A percentile compares a stretch with the other conserved stretches of the same genome.
phyloP scores from a whole-genome alignment of 257 asterid species.

The Schizonepeta tenuifolia region DNA sequence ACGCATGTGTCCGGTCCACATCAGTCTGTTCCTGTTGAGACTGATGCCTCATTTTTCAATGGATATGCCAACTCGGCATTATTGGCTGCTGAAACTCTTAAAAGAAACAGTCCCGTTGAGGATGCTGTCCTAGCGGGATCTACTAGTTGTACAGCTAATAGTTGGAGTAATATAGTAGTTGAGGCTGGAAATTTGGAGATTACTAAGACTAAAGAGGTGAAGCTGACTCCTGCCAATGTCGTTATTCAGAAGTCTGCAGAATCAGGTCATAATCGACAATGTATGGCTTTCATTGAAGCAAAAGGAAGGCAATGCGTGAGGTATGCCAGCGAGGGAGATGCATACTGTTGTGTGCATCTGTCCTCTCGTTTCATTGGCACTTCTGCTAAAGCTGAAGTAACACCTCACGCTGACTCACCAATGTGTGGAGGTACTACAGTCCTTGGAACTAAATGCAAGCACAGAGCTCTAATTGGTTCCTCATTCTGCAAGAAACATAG shows the following conservation, averaged over 20 bases:
- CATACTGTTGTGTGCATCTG: conserved; percentile 94
- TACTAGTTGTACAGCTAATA: conserved; percentile 47
- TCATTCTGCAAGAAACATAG: conserved; percentile 97
- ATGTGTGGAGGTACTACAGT: conserved; percentile 99
- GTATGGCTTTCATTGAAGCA: conserved; percentile 84
- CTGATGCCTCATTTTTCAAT: conserved; percentile 50
- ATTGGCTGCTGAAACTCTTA: conserved; percentile 52
- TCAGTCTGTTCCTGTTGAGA: conserved; percentile 55
- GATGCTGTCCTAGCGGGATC: conserved; percentile 44
- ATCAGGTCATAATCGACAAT: conserved; percentile 72
- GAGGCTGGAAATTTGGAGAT: conserved; percentile 59
- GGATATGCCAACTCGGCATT: conserved; percentile 44
- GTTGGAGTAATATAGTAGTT: conserved; percentile 74
- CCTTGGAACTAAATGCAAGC: conserved; percentile 95
- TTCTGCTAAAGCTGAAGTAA: conserved; percentile 60
- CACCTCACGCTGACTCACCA: conserved; percentile 55
- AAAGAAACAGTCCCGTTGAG: conserved; percentile 41
- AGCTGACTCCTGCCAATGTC: conserved; percentile 52
- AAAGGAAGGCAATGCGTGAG: conserved; percentile 97
- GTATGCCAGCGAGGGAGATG: conserved; percentile 88
- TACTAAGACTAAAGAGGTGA: conserved; percentile 49
- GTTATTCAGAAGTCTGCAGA: conserved; percentile 48
- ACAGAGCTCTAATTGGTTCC: conserved; percentile 78
- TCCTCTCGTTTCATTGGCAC: conserved; percentile 64
- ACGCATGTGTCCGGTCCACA: conserved; percentile 61